phyloP scores from a whole-genome alignment of 495 filamentous ascomycete genomes.

The Aspergillus mulundensis region DNA sequence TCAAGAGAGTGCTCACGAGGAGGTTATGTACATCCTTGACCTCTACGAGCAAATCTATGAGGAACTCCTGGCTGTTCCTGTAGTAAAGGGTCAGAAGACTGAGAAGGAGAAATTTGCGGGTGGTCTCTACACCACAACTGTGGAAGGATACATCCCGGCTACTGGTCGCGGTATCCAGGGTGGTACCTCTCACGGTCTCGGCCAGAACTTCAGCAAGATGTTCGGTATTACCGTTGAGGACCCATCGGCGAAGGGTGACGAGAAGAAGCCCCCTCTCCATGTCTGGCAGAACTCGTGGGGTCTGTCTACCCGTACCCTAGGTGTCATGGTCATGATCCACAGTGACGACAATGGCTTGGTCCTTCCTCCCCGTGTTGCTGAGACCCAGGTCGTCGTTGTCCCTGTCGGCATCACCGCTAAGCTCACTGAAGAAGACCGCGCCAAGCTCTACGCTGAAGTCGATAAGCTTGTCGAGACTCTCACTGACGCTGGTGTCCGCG shows the following conservation, averaged over 20 bases:
- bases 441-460: constrained; percentile 65
- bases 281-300: constrained; percentile 99
- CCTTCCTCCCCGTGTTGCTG: constrained; percentile 84
- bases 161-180: constrained; percentile 97
- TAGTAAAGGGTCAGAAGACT: constrained; percentile 81
- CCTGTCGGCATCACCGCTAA: constrained; percentile 93
- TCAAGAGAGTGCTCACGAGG: constrained; percentile 67
- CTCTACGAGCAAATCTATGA: constrained; percentile 86
- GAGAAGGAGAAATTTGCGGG: constrained; percentile 97
- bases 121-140: constrained; percentile 89
- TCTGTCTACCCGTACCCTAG: constrained; percentile 89
- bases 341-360: constrained; percentile 92
- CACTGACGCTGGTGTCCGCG: constrained; percentile 62
- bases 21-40: constrained; percentile 92
- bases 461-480: constrained; percentile 62
- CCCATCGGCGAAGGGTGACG: constrained; percentile 69
- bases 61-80: constrained; percentile 88
- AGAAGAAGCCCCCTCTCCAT: constrained; percentile 63
- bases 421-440: constrained; percentile 70
- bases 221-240: constrained; percentile 96
- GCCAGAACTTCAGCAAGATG: constrained; percentile 98
- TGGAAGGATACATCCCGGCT: constrained; percentile 83
- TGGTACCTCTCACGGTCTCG: constrained; percentile 88
- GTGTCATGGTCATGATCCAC: constrained; percentile 98
- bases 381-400: constrained; percentile 78